These are phyloP conservation scores for Petunia secreta DNA, from an alignment of 257 asterid species.

Conservation along the genomic window DNA sequence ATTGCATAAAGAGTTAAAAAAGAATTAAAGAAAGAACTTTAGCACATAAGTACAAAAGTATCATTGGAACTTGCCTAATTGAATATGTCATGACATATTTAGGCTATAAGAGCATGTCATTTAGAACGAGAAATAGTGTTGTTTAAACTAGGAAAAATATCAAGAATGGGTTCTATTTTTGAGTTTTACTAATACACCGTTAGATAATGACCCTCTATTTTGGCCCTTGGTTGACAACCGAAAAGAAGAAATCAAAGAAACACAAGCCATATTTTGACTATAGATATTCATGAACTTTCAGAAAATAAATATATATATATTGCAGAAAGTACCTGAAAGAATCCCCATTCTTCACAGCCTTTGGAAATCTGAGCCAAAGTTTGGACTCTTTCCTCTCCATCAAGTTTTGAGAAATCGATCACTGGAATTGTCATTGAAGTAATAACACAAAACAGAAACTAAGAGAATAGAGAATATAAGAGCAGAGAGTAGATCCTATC, in stretches of 20 bases:
- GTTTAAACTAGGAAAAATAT: too few species aligned
- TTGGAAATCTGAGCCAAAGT: slow-evolving; percentile 54
- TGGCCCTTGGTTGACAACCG: neutral
- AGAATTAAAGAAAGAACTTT: too few species aligned
- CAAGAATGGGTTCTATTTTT: neutral
- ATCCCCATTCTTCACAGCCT: slow-evolving; percentile 70
- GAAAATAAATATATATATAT: neutral
- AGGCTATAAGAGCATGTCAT: too few species aligned
- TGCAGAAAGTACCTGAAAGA: slow-evolving; percentile 52
- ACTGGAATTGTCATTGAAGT: slow-evolving; percentile 59
- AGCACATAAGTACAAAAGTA: too few species aligned
- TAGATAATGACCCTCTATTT: neutral
- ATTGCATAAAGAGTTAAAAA: too few species aligned
- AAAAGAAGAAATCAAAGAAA: neutral
- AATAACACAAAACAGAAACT: neutral
- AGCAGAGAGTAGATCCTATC: neutral
- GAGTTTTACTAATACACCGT: neutral
- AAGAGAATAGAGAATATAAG: neutral
- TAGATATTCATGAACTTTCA: neutral
- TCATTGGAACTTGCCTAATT: too few species aligned
- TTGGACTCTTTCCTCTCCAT: slow-evolving; percentile 52
- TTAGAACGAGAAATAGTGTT: too few species aligned
- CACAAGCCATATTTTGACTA: neutral
- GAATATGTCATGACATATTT: too few species aligned
- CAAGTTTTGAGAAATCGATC: slow-evolving; percentile 58